These are phyloP conservation scores for Paracorniculantispora psalliotae DNA, from an alignment of 2,329 filamentous ascomycete genomes.

Conservation along the genomic window DNA sequence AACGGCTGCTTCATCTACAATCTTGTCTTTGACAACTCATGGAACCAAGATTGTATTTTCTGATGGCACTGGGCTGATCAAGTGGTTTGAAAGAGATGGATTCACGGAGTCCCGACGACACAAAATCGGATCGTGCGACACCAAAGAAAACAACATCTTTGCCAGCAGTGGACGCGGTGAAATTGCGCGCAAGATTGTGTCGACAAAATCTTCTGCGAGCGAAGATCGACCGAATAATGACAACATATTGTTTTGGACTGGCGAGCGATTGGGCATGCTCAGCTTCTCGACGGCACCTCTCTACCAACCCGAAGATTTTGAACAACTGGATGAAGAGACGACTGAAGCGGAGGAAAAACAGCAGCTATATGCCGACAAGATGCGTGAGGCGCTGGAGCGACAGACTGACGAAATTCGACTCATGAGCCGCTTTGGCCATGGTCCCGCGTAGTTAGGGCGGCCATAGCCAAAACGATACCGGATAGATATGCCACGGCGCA, in stretches of 20 bases:
- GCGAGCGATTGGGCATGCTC: slow-evolving; percentile 73
- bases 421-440: slow-evolving; percentile 50
- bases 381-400: slow-evolving; percentile 68
- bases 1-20: slow-evolving; percentile 72
- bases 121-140: slow-evolving; percentile 52
- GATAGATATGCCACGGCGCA: background rate
- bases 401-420: slow-evolving; percentile 78
- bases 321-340: slow-evolving; percentile 42
- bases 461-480: background rate
- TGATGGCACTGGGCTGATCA: slow-evolving; percentile 77
- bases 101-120: slow-evolving; percentile 53
- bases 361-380: slow-evolving; percentile 59
- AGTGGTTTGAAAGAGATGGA: slow-evolving; percentile 88
- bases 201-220: slow-evolving; percentile 42
- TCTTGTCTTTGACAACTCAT: slow-evolving; percentile 76
- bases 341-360: slow-evolving; percentile 50
- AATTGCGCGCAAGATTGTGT: slow-evolving; percentile 74
- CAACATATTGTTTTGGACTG: slow-evolving; percentile 82
- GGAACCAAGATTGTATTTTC: slow-evolving; percentile 78
- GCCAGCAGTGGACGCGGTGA: slow-evolving; percentile 55
- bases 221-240: slow-evolving; percentile 46
- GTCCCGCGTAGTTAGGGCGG: background rate
- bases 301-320: slow-evolving; percentile 48
- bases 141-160: slow-evolving; percentile 45
- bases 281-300: slow-evolving; percentile 52